Base-by-base conservation (phyloP, 768 basidiomycete genomes). In the Phlebiopsis flavidoalba region DNA sequence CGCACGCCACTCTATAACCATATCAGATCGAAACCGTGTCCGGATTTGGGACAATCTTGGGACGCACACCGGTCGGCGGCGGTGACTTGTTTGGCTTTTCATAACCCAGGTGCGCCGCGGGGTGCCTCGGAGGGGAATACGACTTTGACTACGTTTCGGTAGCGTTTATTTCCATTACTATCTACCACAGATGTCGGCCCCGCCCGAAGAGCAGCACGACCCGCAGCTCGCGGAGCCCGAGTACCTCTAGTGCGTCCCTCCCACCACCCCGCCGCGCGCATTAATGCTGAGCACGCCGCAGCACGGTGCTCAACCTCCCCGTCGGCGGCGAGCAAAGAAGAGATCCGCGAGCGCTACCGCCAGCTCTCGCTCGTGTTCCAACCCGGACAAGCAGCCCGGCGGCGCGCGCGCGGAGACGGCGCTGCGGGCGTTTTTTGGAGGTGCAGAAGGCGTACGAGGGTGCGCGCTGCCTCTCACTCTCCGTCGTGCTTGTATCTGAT, bases 381-480 rank as follows among this genome's bases (percentile, higher is more conserved):
- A 96, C 66, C 93, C 93, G 0, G 93, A 96, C 79, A 88, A 87
- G 69, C 89, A 93, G 61, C 80, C 77, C 21, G 83, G 84, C 67
- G n/a, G 80, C 83, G 56, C 70, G 71, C 17, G 73, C 78, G 61
- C 85, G 67, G 78, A 74, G 53, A 78, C 82, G 0, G 91, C 93
- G 0, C 81, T 84, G 24, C 77, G 79, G n/a, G 35, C 82, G 81
- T 53, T 93, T 94, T 63, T 78, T 88, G 17, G 84, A 87, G 70
- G 80, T 95, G 21, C 90, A 93, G 64, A 87, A 87, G 64, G 91
- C 93, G 12, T 93, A 93, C 70, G 85, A 93, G 81, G 83, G 89
- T 87, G 66, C 56, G 50, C 33, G 36, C 15, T n/a, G 60, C 15
- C 47, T 21, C 48, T 37, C 35, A 26, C 43, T 54, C 51, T 26